Conservation (phyloP, 148 eudicot species). For the Diospyros lotus region DNA sequence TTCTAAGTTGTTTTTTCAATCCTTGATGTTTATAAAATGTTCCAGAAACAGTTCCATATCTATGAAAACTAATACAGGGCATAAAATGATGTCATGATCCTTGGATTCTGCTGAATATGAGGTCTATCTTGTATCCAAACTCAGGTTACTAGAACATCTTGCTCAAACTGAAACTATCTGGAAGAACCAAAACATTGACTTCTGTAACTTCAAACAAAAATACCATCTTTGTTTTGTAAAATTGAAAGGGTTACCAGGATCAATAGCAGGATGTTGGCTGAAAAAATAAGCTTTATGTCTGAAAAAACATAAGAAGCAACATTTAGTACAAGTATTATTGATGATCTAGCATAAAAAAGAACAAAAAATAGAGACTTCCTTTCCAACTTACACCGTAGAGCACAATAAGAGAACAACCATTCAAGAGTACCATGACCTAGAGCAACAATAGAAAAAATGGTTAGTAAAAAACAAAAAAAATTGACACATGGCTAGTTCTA, state of each 20-base stretch:
- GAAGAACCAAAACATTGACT: background rate
- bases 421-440: conserved; percentile 17
- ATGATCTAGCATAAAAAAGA: background rate
- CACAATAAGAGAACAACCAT: conserved; percentile 19
- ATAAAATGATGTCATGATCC: background rate
- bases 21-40: background rate
- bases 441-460: conserved; percentile 19
- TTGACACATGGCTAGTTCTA: too few species aligned
- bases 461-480: conserved; percentile 8
- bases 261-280: conserved; percentile 75
- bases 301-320: conserved; percentile 15
- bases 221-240: conserved; percentile 3
- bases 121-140: background rate
- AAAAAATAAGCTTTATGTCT: conserved; percentile 91
- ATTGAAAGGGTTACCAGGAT: conserved; percentile 44
- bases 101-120: conserved; percentile 1
- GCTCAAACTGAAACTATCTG: background rate
- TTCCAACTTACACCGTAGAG: conserved; percentile 66
- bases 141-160: background rate
- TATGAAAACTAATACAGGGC: background rate
- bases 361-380: background rate
- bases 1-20: background rate
- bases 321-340: conserved; percentile 3
- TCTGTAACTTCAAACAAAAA: background rate
- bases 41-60: background rate